These are phyloP conservation scores for Penicillium odoratum DNA, from an alignment of 495 filamentous ascomycete species.

Conservation along the genomic window DNA sequence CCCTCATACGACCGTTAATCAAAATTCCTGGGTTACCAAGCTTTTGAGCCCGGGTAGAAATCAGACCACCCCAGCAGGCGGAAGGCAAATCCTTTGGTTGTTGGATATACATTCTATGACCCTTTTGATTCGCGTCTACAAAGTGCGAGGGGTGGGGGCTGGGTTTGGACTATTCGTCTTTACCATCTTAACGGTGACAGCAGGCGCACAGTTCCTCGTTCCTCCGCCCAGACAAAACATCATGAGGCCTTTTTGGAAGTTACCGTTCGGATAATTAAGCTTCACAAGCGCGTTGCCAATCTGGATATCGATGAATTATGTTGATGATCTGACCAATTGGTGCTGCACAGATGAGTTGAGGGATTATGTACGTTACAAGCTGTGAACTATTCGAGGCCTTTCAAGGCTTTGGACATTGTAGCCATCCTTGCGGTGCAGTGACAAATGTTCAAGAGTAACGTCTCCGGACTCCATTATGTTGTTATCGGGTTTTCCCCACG, in stretches of 20 bases:
- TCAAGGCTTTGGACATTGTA: background rate
- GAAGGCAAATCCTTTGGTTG: constrained; percentile 21
- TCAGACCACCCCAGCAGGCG: constrained; percentile 22
- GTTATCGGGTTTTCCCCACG: background rate
- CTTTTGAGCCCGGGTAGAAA: constrained; percentile 21
- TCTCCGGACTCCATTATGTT: background rate
- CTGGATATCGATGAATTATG: constrained; percentile 11
- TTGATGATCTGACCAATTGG: background rate
- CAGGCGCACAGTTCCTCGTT: constrained; percentile 23
- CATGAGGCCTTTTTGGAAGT: constrained; percentile 25
- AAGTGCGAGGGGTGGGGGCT: constrained; percentile 16
- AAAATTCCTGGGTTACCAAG: constrained; percentile 13
- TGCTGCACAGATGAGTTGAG: background rate
- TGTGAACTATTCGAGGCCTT: constrained; percentile 12
- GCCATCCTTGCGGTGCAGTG: background rate
- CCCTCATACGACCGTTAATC: constrained; percentile 18
- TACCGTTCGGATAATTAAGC: constrained; percentile 27
- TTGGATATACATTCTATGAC: constrained; percentile 26
- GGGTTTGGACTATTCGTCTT: constrained; percentile 25
- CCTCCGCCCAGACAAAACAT: constrained; percentile 18
- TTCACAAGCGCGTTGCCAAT: constrained; percentile 33
- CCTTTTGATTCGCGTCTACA: constrained; percentile 20
- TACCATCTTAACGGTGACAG: constrained; percentile 32
- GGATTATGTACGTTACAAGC: constrained; percentile 21
- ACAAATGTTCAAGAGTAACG: background rate